Evolutionary conservation across 1,284 basidiomycete genomes (phyloP).

Genomic region (Ustilago lituana): DNA sequence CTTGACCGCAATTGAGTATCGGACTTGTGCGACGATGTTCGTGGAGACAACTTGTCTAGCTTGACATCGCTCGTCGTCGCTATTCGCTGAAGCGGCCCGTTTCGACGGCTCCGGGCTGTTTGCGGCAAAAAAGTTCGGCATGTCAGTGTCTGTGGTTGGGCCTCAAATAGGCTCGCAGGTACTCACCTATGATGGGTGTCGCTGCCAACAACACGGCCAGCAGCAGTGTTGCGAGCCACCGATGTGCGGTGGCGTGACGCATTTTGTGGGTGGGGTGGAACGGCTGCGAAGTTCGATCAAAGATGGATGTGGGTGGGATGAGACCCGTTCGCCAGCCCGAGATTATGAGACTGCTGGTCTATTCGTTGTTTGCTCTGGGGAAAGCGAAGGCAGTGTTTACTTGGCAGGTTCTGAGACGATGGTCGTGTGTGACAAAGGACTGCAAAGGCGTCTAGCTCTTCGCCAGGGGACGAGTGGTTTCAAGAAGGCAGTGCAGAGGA

Average conservation of each 20-base stretch:
- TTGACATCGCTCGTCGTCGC: slow-evolving; percentile 28
- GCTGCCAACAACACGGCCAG: slow-evolving; percentile 17
- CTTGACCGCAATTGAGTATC: slow-evolving; percentile 10
- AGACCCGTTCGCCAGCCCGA: no score
- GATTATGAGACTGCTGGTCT: no score
- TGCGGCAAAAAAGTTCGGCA: neutral
- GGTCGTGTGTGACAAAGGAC: no score
- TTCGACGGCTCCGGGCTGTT: slow-evolving; percentile 34
- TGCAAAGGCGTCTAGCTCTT: no score
- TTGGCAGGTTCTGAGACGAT: no score
- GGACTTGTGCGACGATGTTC: neutral
- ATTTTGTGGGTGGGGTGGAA: slow-evolving; percentile 2
- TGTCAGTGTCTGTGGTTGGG: neutral
- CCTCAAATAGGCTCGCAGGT: neutral
- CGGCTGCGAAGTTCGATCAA: neutral
- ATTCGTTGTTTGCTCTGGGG: no score
- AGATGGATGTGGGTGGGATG: neutral
- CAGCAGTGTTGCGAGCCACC: slow-evolving; percentile 30
- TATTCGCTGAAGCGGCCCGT: slow-evolving; percentile 35
- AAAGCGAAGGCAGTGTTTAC: no score
- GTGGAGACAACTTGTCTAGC: slow-evolving; percentile 14
- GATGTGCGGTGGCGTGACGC: slow-evolving; percentile 12
- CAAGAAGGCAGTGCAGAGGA: no score
- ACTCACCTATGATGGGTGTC: slow-evolving; percentile 1
- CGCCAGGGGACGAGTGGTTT: no score